Percentiles rank a stretch among this genome's conserved stretches.
Evolutionary conservation across 2,329 filamentous ascomycete genomes (phyloP).

Genomic region (Botryotinia globosa): DNA sequence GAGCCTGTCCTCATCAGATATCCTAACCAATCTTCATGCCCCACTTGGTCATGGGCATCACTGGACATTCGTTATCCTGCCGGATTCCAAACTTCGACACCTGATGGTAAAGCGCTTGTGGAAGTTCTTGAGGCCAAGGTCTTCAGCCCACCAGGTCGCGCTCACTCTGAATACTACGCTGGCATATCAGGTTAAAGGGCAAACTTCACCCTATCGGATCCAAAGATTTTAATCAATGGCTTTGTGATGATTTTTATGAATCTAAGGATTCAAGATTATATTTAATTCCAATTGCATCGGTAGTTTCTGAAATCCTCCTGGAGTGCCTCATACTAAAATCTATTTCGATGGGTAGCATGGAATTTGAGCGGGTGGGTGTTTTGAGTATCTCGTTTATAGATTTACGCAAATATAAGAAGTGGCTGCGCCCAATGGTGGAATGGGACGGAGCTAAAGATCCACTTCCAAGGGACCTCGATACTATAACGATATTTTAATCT

Average conservation of each 20-base stretch:
- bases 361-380: not conserved
- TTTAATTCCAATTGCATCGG: not conserved
- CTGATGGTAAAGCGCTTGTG: not conserved
- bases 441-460: not conserved
- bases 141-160: not conserved
- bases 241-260: not conserved
- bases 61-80: not conserved
- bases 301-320: no score
- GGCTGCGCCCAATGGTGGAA: not conserved
- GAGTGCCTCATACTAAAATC: not conserved
- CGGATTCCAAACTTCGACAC: no score
- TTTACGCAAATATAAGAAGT: no score
- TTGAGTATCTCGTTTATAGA: no score
- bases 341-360: no score
- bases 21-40: not conserved
- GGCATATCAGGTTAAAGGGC: not conserved
- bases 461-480: not conserved
- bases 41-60: not conserved
- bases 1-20: rapidly evolving
- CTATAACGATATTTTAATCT: not conserved
- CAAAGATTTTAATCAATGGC: not conserved
- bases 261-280: not conserved
- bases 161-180: not conserved
- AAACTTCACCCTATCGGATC: not conserved
- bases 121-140: not conserved